phyloP scores from a whole-genome alignment of 768 basidiomycete genomes.

The Boletus eberwhitei region DNA sequence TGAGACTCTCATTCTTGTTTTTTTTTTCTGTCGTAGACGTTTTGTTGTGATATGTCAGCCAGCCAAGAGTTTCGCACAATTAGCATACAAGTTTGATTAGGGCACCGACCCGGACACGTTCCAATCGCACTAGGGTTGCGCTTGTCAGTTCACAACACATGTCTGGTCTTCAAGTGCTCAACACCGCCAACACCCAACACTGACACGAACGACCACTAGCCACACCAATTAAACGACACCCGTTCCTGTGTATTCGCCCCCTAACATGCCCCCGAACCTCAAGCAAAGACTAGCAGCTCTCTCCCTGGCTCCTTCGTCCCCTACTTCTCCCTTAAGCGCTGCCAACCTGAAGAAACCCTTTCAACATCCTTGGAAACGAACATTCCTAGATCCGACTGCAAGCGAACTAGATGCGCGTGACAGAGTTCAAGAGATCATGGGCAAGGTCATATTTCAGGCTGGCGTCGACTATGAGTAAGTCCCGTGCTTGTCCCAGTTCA shows the following conservation, averaged over 20 bases:
- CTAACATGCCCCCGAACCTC: constrained; percentile 40
- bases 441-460: constrained; percentile 78
- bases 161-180: neutral
- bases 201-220: neutral
- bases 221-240: neutral
- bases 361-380: constrained; percentile 53
- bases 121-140: constrained; percentile 1
- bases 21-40: too few relatives aligned
- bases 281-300: constrained; percentile 69
- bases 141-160: constrained; percentile 9
- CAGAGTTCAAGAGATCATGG: constrained; percentile 61
- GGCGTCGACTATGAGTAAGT: constrained; percentile 88
- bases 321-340: constrained; percentile 34
- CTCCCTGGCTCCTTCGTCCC: constrained; percentile 50
- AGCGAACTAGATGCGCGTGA: constrained; percentile 34
- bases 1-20: too few relatives aligned
- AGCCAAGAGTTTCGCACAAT: neutral
- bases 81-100: neutral
- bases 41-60: neutral
- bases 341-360: constrained; percentile 38
- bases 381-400: constrained; percentile 24
- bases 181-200: neutral
- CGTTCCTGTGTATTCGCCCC: neutral
- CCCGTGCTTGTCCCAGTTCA: neutral
- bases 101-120: constrained; percentile 3